Evolutionary conservation across 2,329 filamentous ascomycete genomes (phyloP), one percentile per base, ranked within the genome.

Genomic region (Sporothrix brunneoviolacea): DNA sequence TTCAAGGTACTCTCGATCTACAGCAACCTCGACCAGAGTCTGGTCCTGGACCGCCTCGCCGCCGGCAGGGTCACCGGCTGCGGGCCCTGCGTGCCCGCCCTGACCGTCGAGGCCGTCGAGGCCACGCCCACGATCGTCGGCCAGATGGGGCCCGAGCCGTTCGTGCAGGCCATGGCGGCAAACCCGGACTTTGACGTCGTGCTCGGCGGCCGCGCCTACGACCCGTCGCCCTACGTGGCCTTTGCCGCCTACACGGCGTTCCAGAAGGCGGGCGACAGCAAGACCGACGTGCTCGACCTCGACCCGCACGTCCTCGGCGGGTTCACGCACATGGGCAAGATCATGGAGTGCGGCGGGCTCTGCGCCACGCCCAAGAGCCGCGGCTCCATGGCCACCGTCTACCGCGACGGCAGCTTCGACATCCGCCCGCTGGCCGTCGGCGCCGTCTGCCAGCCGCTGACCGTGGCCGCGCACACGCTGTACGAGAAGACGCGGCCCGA

Each of bases 401-500:
- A 68, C 8, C 8, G 13, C 7, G 32, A 48, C 0, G 70, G 72
- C 0, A 62, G 58, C 2, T 80, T 79, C 48, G 73, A 77, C 33
- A 62, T 79, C 3, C 57, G 58, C 3, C 73, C 76, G 0, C 58
- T 70, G 0, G 61, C 65, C 4, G 63, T 67, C 0, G 53, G 54
- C 0, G 64, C 68, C 0, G 60, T 62, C 1, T 79, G 76, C 52
- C 77, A 70, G 0, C 67, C 72, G 0, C 48, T 71, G 0, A 71
- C 69, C 0, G 74, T 79, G 0, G 74, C 75, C 0, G 73, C 76
- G 0, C 76, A 80, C 54, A 72, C 74, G 0, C 59, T 80, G 5
- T 80, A 80, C 46, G 76, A 79, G 61, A 79, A 79, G 54, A 66
- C 69, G 0, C 59, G 76, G 15, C 76, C 76, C 0, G 76, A 79